Conservation (phyloP, 257 asterid species). For the Solanum peruvianum region DNA sequence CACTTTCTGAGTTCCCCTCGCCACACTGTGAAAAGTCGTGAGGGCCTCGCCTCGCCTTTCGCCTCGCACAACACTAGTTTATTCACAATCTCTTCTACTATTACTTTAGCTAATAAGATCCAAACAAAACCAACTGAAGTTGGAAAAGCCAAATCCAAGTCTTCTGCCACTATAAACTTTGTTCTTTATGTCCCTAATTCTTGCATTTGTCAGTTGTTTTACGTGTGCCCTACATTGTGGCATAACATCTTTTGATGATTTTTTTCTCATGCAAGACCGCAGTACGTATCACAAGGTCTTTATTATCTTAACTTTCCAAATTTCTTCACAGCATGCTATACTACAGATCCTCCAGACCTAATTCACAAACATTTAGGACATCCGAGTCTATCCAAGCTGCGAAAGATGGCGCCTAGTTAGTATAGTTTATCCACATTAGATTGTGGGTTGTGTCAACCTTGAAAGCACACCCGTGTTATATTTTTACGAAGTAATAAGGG, state of each 20-base stretch:
- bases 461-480: not conserved
- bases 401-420: not conserved
- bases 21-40: no score
- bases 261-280: not conserved
- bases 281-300: not conserved
- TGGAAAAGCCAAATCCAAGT: not conserved
- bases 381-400: not conserved
- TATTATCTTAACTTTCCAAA: not conserved
- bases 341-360: not conserved
- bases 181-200: not conserved
- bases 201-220: not conserved
- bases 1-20: no score
- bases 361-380: not conserved
- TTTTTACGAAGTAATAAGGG: not conserved
- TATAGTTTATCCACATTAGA: not conserved
- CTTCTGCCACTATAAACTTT: not conserved
- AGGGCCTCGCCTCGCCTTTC: no score
- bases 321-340: not conserved
- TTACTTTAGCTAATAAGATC: not conserved
- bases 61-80: no score
- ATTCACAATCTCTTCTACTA: not conserved
- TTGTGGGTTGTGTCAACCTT: not conserved
- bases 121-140: not conserved
- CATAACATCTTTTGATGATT: not conserved
- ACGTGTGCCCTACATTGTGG: not conserved